A percentile compares a stretch with the other conserved stretches of the same genome.
These are phyloP conservation scores for Teunomyces lycoperdinae DNA, from an alignment of 805 yeast species.

Conservation along the genomic window DNA sequence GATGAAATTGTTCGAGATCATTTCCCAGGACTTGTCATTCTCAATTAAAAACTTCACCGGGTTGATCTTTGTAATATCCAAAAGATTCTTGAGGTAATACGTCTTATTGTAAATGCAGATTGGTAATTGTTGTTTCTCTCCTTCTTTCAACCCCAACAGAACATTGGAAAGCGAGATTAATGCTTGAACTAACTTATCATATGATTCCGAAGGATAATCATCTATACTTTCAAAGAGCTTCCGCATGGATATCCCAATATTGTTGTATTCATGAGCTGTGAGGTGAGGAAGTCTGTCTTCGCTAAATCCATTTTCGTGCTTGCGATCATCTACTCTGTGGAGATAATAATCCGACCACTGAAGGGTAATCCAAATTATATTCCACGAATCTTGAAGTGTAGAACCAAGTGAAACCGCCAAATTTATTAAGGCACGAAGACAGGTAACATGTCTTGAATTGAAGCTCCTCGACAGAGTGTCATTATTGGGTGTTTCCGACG, in stretches of 20 bases:
- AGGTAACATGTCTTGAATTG: conserved; percentile 65
- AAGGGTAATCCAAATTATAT: conserved; percentile 51
- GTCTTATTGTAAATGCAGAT: conserved; percentile 55
- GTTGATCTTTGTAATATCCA: conserved; percentile 51
- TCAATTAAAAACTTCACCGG: conserved; percentile 47
- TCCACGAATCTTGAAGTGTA: conserved; percentile 67
- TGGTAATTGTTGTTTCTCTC: background rate
- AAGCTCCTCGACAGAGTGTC: conserved; percentile 36
- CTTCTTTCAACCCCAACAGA: conserved; percentile 1
- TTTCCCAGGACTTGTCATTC: conserved; percentile 46
- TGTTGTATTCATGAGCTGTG: conserved; percentile 43
- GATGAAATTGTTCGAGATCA: conserved; percentile 46
- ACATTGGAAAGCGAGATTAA: conserved; percentile 42
- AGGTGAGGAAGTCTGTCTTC: conserved; percentile 32
- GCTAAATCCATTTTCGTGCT: conserved; percentile 14
- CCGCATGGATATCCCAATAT: conserved; percentile 54
- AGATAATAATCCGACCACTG: conserved; percentile 77
- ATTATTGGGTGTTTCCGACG: background rate
- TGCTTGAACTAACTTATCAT: conserved; percentile 45
- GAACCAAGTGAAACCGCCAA: conserved; percentile 83
- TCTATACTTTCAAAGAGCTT: conserved; percentile 63
- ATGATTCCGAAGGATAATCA: conserved; percentile 52
- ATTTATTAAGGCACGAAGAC: conserved; percentile 76
- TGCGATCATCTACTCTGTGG: conserved; percentile 54
- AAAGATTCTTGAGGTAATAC: conserved; percentile 53